Conservation (phyloP, 495 filamentous ascomycete genomes). For the Penicillium cinerascens region DNA sequence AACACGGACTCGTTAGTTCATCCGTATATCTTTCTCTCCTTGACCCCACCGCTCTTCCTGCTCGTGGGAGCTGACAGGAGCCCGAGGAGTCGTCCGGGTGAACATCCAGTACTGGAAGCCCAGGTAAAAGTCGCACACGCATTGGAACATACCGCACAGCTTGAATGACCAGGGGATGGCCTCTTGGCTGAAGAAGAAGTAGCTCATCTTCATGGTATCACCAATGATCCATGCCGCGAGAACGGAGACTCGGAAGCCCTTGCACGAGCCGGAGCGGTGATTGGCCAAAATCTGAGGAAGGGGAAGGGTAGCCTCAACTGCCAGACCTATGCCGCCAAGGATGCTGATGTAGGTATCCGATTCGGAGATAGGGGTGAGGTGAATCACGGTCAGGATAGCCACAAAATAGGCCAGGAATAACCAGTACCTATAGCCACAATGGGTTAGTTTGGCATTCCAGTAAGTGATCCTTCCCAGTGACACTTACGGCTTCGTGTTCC, state of each 20-base stretch:
- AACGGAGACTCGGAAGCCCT: constrained; percentile 85
- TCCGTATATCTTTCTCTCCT: constrained; percentile 45
- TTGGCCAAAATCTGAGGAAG: constrained; percentile 87
- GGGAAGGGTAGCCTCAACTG: constrained; percentile 84
- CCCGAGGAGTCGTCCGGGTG: constrained; percentile 48
- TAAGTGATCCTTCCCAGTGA: neutral
- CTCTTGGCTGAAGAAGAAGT: constrained; percentile 74
- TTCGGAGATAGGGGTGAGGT: constrained; percentile 61
- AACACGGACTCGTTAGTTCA: constrained; percentile 26
- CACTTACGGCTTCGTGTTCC: constrained; percentile 68
- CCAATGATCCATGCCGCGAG: constrained; percentile 84
- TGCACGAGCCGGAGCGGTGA: constrained; percentile 71
- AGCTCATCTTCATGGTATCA: constrained; percentile 93
- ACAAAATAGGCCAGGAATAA: constrained; percentile 73
- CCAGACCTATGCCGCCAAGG: constrained; percentile 80
- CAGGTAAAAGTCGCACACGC: constrained; percentile 74
- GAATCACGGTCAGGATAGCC: constrained; percentile 59
- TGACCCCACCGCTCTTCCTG: constrained; percentile 25
- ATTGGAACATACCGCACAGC: constrained; percentile 88
- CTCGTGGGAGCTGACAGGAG: constrained; percentile 23
- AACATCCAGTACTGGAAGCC: constrained; percentile 86
- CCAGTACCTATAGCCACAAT: constrained; percentile 65
- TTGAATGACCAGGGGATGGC: constrained; percentile 84
- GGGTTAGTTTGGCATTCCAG: constrained; percentile 1
- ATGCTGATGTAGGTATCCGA: constrained; percentile 65